These are phyloP conservation scores for Linaria vulgaris DNA, from an alignment of 257 asterid species.

Conservation along the genomic window DNA sequence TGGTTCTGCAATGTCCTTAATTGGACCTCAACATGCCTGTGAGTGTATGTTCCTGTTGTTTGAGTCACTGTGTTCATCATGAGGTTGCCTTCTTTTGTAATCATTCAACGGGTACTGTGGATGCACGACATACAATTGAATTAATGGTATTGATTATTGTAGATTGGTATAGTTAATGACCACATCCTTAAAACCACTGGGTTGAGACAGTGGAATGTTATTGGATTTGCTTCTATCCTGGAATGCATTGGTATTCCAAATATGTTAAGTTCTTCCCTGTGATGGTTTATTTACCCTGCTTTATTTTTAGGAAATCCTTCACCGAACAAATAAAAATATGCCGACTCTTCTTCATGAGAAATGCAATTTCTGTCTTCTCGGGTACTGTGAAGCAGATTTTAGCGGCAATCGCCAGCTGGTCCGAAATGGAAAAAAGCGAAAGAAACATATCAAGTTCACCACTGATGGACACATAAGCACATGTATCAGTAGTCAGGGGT, in stretches of 20 bases:
- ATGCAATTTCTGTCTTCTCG: constrained; percentile 59
- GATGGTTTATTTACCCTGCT: constrained; percentile 9
- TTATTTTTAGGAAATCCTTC: constrained; percentile 51
- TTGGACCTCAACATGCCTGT: background rate
- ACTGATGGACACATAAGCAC: constrained; percentile 22
- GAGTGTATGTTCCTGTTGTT: background rate
- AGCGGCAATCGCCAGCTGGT: constrained; percentile 32
- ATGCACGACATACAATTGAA: background rate
- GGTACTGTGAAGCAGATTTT: constrained; percentile 45
- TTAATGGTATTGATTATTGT: background rate
- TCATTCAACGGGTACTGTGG: background rate
- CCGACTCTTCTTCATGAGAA: constrained; percentile 63
- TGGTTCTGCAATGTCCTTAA: background rate
- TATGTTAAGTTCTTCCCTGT: background rate
- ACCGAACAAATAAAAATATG: constrained; percentile 54
- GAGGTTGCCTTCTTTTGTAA: background rate
- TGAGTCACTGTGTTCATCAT: background rate
- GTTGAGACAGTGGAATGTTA: background rate
- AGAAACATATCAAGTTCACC: constrained; percentile 16
- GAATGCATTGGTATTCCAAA: background rate
- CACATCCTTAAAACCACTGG: background rate
- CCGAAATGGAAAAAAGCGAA: constrained; percentile 28
- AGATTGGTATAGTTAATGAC: background rate
- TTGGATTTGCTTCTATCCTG: background rate
- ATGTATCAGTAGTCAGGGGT: constrained; percentile 24